Evolutionary conservation across 1,139 yeast species (phyloP).

Genomic region (Nakaseomyces glabratus): DNA sequence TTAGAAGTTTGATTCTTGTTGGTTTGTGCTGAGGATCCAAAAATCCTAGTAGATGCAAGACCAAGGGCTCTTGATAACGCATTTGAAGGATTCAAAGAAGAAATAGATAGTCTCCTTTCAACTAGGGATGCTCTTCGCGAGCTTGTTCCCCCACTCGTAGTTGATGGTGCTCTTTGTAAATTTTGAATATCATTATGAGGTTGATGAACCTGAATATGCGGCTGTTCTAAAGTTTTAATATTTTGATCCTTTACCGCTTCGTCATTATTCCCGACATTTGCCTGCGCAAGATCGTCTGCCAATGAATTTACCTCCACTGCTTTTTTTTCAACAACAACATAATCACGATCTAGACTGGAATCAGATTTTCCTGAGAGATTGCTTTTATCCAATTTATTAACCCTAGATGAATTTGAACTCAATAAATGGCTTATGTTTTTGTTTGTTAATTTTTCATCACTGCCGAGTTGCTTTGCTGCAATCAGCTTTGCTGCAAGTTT

Average conservation of each 20-base stretch:
- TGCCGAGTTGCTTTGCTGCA: neutral
- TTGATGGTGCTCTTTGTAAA: constrained; percentile 6
- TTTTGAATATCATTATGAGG: constrained; percentile 16
- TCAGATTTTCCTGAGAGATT: constrained; percentile 13
- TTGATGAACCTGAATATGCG: constrained; percentile 5
- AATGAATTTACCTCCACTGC: constrained; percentile 92
- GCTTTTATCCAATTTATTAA: neutral
- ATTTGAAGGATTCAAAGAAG: constrained; percentile 70
- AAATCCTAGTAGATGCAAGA: constrained; percentile 77
- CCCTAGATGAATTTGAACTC: neutral
- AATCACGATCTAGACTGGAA: constrained; percentile 54
- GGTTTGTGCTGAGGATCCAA: constrained; percentile 41
- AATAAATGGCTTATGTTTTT: constrained; percentile 1
- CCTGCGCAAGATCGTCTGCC: constrained; percentile 80
- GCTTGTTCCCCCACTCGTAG: constrained; percentile 24
- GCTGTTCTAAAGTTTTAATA: neutral
- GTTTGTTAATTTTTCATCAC: neutral
- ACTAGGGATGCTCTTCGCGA: constrained; percentile 35
- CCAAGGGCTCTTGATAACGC: constrained; percentile 84
- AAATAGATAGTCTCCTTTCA: constrained; percentile 55
- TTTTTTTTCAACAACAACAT: constrained; percentile 88
- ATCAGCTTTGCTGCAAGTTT: neutral
- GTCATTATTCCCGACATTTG: constrained; percentile 19
- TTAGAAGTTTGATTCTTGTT: constrained; percentile 15
- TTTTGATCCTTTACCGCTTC: neutral